phyloP scores from a whole-genome alignment of 176 grass and related monocot species.

The Alopecurus myosuroides region DNA sequence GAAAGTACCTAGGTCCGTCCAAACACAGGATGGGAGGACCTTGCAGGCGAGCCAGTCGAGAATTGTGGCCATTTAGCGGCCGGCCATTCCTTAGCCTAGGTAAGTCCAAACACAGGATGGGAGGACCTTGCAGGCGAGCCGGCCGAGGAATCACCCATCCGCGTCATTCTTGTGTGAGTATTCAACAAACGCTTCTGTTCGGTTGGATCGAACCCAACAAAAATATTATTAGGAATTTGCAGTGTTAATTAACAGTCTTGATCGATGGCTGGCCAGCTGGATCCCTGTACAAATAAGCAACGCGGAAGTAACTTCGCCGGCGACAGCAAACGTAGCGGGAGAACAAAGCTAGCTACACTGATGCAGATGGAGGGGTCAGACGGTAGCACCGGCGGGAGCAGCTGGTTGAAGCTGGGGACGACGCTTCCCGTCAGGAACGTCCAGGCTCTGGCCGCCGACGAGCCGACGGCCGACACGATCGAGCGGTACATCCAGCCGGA shows the following conservation, averaged over 20 bases:
- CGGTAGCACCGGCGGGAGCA: not conserved
- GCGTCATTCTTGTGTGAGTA: not conserved
- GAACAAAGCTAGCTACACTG: not conserved
- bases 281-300: not conserved
- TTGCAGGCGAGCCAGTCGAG: not conserved
- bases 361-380: not conserved
- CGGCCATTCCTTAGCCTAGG: not conserved
- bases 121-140: not conserved
- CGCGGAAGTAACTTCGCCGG: not conserved
- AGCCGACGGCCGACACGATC: slow-evolving; percentile 1
- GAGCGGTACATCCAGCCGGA: slow-evolving; percentile 37
- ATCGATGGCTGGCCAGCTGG: not conserved
- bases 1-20: not conserved
- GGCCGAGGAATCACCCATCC: not conserved
- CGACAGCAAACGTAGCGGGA: not conserved
- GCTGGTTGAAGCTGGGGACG: not conserved
- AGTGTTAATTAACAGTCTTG: not conserved
- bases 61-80: too few relatives aligned
- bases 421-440: slow-evolving; percentile 35
- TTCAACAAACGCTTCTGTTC: not conserved
- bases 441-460: slow-evolving; percentile 29
- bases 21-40: not conserved
- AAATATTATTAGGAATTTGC: not conserved
- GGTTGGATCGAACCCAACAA: not conserved
- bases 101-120: not conserved